Percentiles rank a stretch among this genome's conserved stretches.
Conservation (phyloP, 495 filamentous ascomycete genomes). For the Lepidopterella palustris region DNA sequence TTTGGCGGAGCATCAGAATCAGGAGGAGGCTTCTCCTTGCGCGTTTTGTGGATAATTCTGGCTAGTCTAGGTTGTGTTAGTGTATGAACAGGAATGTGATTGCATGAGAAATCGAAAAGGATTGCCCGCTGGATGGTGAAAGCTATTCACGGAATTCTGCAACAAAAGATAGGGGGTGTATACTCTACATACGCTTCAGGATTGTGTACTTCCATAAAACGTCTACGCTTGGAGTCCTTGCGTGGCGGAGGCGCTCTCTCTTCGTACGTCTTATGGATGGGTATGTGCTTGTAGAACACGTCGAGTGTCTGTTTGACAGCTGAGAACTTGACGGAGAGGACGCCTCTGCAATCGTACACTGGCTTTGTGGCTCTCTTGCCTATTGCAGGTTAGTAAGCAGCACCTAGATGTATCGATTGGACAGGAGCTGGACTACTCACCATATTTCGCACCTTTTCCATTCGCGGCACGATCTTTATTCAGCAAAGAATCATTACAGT, state of each 20-base stretch:
- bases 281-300: conserved; percentile 30
- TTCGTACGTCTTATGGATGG: conserved; percentile 30
- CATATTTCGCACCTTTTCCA: conserved; percentile 23
- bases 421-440: neutral
- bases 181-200: conserved; percentile 21
- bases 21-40: conserved; percentile 8
- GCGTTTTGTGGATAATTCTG: conserved; percentile 17
- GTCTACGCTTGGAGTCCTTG: conserved; percentile 27
- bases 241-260: conserved; percentile 29
- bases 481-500: conserved; percentile 32
- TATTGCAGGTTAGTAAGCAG: neutral
- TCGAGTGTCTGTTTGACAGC: conserved; percentile 23
- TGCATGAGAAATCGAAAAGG: neutral
- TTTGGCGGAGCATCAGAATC: conserved; percentile 7
- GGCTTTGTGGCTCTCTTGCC: conserved; percentile 27
- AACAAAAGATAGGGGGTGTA: conserved; percentile 7
- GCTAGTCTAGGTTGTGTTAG: conserved; percentile 6
- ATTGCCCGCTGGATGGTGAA: neutral
- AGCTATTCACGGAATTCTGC: neutral
- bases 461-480: conserved; percentile 32
- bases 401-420: neutral
- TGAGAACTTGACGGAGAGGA: conserved; percentile 30
- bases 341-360: conserved; percentile 30
- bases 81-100: neutral
- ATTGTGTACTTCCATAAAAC: conserved; percentile 19